These are phyloP conservation scores for Ophiostoma sp. DNA, from an alignment of 2,329 filamentous ascomycete genomes.

Conservation along the genomic window DNA sequence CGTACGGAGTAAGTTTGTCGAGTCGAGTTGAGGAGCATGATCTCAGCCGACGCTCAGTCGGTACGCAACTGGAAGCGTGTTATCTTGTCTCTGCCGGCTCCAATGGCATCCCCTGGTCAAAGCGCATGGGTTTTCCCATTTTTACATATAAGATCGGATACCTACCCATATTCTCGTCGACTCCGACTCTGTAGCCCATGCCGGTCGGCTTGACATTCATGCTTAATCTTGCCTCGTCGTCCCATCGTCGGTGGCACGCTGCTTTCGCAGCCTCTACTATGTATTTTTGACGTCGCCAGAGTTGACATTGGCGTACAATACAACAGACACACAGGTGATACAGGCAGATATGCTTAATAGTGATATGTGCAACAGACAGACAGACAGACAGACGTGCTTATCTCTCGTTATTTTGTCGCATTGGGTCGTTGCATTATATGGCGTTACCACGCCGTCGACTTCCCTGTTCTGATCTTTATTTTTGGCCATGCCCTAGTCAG, in stretches of 20 bases:
- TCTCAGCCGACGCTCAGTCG: neutral
- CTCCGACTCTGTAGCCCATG: neutral
- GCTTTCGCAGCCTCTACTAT: neutral
- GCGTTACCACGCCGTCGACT: neutral
- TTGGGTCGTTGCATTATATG: neutral
- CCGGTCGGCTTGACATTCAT: slow-evolving; percentile 8
- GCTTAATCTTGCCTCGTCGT: neutral
- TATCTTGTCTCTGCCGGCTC: neutral
- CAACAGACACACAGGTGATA: neutral
- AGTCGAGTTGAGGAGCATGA: neutral
- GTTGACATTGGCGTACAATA: neutral
- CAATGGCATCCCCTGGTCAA: neutral
- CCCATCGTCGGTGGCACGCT: slow-evolving; percentile 6
- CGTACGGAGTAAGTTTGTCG: neutral
- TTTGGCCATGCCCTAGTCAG: neutral
- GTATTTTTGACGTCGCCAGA: neutral
- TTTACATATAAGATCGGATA: neutral
- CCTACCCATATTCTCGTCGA: neutral
- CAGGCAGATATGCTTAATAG: neutral
- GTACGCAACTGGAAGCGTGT: neutral
- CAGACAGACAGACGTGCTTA: neutral
- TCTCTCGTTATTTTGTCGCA: neutral
- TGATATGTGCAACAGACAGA: neutral
- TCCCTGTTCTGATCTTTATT: slow-evolving; percentile 8
- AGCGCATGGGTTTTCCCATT: neutral